These are phyloP conservation scores for Fusarium sambucinum DNA, from an alignment of 2,329 filamentous ascomycete species.

Conservation along the genomic window DNA sequence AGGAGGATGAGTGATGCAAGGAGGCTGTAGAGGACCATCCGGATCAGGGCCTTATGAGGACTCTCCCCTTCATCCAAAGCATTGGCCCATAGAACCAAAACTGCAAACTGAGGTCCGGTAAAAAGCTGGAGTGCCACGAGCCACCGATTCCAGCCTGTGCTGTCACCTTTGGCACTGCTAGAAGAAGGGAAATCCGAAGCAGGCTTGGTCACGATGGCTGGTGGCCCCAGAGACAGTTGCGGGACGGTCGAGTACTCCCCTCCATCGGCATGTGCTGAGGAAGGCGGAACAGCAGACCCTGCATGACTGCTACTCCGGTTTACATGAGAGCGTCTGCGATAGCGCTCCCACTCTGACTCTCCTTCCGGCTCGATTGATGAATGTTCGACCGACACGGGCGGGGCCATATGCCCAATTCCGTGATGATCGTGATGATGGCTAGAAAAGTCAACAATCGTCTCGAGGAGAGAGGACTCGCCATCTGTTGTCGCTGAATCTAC, in stretches of 20 bases:
- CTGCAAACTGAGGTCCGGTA: conserved; percentile 85
- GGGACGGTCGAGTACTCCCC: conserved; percentile 40
- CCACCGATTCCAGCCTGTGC: conserved; percentile 88
- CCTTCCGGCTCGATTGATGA: conserved; percentile 57
- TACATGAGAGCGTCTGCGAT: conserved; percentile 60
- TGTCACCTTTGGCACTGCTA: conserved; percentile 54
- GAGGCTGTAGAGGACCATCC: conserved; percentile 73
- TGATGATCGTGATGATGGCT: conserved; percentile 51
- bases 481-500: conserved; percentile 78
- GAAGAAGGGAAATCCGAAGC: conserved; percentile 51
- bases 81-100: conserved; percentile 80
- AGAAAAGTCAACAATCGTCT: conserved; percentile 49
- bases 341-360: conserved; percentile 71
- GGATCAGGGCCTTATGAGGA: conserved; percentile 64
- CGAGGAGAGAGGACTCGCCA: conserved; percentile 45
- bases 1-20: conserved; percentile 76
- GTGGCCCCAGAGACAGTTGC: conserved; percentile 39
- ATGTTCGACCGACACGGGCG: conserved; percentile 54
- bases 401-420: conserved; percentile 50
- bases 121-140: conserved; percentile 87
- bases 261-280: conserved; percentile 37
- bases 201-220: conserved; percentile 48
- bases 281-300: conserved; percentile 31
- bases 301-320: conserved; percentile 45
- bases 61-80: conserved; percentile 68